These are phyloP conservation scores for Hsuehochloa calcarea DNA, from an alignment of 176 grass and related monocot species.

Conservation along the genomic window DNA sequence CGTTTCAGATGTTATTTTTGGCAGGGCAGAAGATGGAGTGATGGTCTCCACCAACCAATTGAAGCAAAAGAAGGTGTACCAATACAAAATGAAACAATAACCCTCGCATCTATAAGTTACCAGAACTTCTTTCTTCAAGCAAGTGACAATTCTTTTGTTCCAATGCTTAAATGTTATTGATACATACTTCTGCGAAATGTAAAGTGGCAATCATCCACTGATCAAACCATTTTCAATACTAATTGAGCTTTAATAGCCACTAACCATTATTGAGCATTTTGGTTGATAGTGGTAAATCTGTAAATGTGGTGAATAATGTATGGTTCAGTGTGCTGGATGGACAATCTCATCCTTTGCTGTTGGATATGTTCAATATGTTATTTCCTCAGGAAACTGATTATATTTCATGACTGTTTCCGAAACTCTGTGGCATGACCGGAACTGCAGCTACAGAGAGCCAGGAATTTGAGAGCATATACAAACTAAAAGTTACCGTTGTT, in stretches of 20 bases:
- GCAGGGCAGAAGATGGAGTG: constrained; percentile 97
- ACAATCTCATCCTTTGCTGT: constrained; percentile 17
- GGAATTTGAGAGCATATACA: constrained; percentile 98
- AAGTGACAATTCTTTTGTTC: constrained; percentile 31
- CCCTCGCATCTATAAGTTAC: constrained; percentile 98
- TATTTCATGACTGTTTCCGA: constrained; percentile 72
- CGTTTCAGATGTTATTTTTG: constrained; percentile 28
- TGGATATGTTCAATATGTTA: background rate
- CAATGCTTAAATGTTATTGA: background rate
- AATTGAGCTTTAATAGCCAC: background rate
- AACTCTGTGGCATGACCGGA: constrained; percentile 98
- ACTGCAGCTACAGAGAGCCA: constrained; percentile 86
- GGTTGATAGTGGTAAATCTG: background rate
- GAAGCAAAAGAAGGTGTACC: constrained; percentile 95
- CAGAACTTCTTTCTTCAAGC: constrained; percentile 99
- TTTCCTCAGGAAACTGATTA: constrained; percentile 16
- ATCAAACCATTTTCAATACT: background rate
- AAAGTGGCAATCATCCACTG: background rate
- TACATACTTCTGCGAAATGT: constrained; percentile 5
- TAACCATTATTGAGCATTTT: constrained; percentile 26
- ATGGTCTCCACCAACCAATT: constrained; percentile 96
- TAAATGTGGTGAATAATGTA: constrained; percentile 15
- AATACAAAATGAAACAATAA: constrained; percentile 97
- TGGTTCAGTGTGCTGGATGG: constrained; percentile 23
- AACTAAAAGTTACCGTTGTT: constrained; percentile 95